Conservation (phyloP, 2,329 filamentous ascomycete genomes). For the Chaetomium sp. region DNA sequence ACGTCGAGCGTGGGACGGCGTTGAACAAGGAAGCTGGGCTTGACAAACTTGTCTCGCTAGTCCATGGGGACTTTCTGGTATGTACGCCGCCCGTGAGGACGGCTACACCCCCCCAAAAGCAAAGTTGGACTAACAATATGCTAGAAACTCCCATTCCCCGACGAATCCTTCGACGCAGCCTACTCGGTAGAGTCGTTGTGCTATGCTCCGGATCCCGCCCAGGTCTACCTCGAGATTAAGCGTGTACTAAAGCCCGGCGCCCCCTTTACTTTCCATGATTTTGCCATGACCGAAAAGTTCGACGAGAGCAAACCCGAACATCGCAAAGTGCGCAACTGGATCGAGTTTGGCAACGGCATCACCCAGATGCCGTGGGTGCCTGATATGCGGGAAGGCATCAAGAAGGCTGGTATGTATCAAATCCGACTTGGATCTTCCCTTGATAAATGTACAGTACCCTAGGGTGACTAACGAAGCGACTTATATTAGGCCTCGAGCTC, state of each 20-base stretch:
- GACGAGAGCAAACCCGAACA: constrained; percentile 62
- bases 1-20: constrained; percentile 63
- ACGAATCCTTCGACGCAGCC: constrained; percentile 66
- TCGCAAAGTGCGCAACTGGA: constrained; percentile 64
- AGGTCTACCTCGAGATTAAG: constrained; percentile 67
- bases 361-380: constrained; percentile 69
- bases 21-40: constrained; percentile 64
- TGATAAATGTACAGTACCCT: neutral
- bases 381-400: constrained; percentile 59
- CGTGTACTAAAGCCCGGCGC: constrained; percentile 70
- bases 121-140: neutral
- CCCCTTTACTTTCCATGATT: constrained; percentile 72
- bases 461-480: neutral
- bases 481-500: constrained; percentile 49
- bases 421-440: neutral
- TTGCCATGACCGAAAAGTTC: constrained; percentile 72
- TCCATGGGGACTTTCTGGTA: constrained; percentile 73
- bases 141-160: constrained; percentile 67
- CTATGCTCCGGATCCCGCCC: constrained; percentile 65
- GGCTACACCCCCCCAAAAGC: neutral
- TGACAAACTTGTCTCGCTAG: constrained; percentile 56
- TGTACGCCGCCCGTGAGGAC: constrained; percentile 9
- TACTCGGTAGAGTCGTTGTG: constrained; percentile 76
- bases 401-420: constrained; percentile 44
- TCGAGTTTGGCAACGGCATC: constrained; percentile 71